These are phyloP conservation scores for Wickerhamiella parazyma DNA, from an alignment of 805 yeast species.

Conservation along the genomic window DNA sequence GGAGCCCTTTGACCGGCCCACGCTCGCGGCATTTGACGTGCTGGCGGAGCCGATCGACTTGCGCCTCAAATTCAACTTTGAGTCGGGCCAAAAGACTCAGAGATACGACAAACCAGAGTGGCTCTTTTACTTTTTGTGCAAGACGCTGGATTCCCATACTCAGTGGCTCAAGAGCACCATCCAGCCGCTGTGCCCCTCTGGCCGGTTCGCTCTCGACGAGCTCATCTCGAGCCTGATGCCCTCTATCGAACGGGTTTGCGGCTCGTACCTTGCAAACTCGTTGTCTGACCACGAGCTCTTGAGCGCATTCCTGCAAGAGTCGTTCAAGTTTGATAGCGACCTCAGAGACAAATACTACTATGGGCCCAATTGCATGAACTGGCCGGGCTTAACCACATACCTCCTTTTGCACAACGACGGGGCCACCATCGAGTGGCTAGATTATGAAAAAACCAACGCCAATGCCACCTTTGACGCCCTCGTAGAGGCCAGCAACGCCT, in stretches of 20 bases:
- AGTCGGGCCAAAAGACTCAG: slow-evolving; percentile 43
- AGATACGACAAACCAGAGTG: slow-evolving; percentile 59
- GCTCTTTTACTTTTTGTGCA: slow-evolving; percentile 37
- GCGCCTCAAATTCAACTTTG: slow-evolving; percentile 50
- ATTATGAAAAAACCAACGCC: slow-evolving; percentile 34
- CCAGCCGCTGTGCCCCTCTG: slow-evolving; percentile 14
- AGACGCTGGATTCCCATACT: slow-evolving; percentile 24
- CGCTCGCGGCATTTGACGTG: slow-evolving; percentile 31
- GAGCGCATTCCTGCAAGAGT: slow-evolving; percentile 45
- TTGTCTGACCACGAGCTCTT: slow-evolving; percentile 32
- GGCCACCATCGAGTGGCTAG: slow-evolving; percentile 38
- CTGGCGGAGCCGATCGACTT: slow-evolving; percentile 34
- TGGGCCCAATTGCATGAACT: slow-evolving; percentile 23
- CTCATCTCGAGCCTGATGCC: slow-evolving; percentile 36
- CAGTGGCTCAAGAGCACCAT: slow-evolving; percentile 20
- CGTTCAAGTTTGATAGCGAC: slow-evolving; percentile 43
- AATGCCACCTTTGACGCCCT: slow-evolving; percentile 18
- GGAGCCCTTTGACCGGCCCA: slow-evolving; percentile 1
- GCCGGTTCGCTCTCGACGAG: slow-evolving; percentile 26
- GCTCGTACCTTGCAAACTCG: slow-evolving; percentile 11
- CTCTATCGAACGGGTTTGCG: slow-evolving; percentile 16
- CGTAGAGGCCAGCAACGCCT: slow-evolving; percentile 25
- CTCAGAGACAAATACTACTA: slow-evolving; percentile 34
- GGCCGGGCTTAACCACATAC: slow-evolving; percentile 34
- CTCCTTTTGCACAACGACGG: slow-evolving; percentile 17